Evolutionary conservation across 768 basidiomycete species (phyloP).

Genomic region (Tylopilus cervinicoccineus): DNA sequence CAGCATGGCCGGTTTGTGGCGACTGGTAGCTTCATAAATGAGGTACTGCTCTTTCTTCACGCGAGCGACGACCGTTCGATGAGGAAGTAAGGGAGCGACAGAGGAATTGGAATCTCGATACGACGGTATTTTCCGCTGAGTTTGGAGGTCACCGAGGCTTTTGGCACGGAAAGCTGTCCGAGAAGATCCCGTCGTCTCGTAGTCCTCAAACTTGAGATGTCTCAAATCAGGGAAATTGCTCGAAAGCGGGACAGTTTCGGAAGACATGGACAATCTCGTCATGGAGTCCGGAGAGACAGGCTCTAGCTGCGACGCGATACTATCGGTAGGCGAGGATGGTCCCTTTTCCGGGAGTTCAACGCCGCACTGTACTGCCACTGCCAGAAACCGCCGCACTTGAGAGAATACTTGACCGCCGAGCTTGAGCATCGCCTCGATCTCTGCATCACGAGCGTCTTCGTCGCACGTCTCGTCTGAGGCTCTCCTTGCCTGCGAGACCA

Average conservation of each 20-base stretch:
- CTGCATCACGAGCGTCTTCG: slow-evolving; percentile 45
- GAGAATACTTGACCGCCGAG: slow-evolving; percentile 78
- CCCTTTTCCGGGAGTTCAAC: slow-evolving; percentile 57
- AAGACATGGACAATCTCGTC: slow-evolving; percentile 10
- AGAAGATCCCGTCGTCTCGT: slow-evolving; percentile 18
- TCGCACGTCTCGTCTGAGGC: slow-evolving; percentile 48
- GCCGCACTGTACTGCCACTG: slow-evolving; percentile 71
- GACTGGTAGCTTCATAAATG: slow-evolving; percentile 33
- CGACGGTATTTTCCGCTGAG: slow-evolving; percentile 24
- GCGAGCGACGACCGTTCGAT: slow-evolving; percentile 24
- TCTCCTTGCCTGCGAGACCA: slow-evolving; percentile 77
- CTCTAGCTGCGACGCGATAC: slow-evolving; percentile 14
- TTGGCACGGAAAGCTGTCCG: slow-evolving; percentile 41
- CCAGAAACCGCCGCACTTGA: slow-evolving; percentile 75
- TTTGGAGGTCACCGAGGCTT: slow-evolving; percentile 52
- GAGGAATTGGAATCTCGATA: slow-evolving; percentile 37
- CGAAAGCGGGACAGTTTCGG: slow-evolving; percentile 8
- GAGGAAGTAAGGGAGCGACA: slow-evolving; percentile 34
- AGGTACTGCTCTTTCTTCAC: slow-evolving; percentile 39
- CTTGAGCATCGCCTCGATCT: slow-evolving; percentile 75
- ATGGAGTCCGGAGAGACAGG: slow-evolving; percentile 15
- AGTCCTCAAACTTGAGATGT: slow-evolving; percentile 25
- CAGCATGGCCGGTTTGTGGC: slow-evolving; percentile 41
- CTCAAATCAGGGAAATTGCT: slow-evolving; percentile 29
- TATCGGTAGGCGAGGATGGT: slow-evolving; percentile 27